Evolutionary conservation across 208 protist genomes (phyloP).

Genomic region (Trypanosoma mega): DNA sequence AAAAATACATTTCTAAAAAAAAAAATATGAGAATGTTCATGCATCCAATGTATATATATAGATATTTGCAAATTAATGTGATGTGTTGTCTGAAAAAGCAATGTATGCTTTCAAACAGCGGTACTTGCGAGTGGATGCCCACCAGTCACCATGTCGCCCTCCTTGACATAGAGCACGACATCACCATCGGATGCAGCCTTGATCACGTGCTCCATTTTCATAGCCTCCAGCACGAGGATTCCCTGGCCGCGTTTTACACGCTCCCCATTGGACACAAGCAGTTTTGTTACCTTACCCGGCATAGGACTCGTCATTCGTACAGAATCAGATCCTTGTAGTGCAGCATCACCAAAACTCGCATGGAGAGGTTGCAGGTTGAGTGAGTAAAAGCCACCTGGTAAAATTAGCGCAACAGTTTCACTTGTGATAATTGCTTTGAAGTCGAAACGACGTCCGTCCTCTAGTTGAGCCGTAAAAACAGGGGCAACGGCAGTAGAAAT

Average conservation of each 20-base stretch:
- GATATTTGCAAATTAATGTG: too few relatives aligned
- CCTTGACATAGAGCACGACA: constrained; percentile 43
- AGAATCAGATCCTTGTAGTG: constrained; percentile 71
- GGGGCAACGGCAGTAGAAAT: neutral
- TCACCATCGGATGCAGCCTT: constrained; percentile 48
- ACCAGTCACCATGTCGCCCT: constrained; percentile 38
- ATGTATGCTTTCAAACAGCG: neutral
- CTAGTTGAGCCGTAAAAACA: constrained; percentile 32
- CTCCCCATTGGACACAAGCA: constrained; percentile 78
- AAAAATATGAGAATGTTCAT: constrained; percentile 6
- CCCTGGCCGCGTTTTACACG: constrained; percentile 79
- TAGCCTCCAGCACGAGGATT: constrained; percentile 93
- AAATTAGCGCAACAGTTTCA: constrained; percentile 21
- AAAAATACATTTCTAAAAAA: constrained; percentile 19
- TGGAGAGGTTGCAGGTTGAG: constrained; percentile 24
- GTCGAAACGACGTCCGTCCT: constrained; percentile 28
- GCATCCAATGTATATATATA: neutral
- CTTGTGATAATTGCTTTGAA: constrained; percentile 22
- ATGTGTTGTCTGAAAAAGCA: too few relatives aligned
- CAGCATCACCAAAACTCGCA: constrained; percentile 37
- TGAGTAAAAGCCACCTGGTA: constrained; percentile 22
- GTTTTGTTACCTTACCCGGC: constrained; percentile 90
- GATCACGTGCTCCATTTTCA: constrained; percentile 95
- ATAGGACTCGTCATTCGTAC: constrained; percentile 87
- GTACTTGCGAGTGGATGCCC: constrained; percentile 36